Evolutionary conservation across 2,329 filamentous ascomycete species (phyloP).

Genomic region (Harringtonia aguacate): DNA sequence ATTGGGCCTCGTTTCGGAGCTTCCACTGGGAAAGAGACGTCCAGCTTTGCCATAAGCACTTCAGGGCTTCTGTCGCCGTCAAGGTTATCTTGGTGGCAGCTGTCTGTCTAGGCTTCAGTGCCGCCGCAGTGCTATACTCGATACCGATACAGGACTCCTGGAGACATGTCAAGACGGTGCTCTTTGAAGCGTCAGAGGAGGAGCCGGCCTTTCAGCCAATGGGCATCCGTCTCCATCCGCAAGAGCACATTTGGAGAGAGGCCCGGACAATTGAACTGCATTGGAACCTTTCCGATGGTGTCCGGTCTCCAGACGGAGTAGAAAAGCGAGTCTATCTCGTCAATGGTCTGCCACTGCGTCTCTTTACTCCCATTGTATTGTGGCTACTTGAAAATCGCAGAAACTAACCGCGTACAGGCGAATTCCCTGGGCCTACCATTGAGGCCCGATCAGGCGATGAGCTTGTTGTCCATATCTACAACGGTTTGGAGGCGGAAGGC

Average conservation of each 20-base stretch:
- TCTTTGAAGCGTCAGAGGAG: no score
- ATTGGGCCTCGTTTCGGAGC: no score
- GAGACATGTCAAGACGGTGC: no score
- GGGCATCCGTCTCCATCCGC: not conserved
- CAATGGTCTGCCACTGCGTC: not conserved
- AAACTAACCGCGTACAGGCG: not conserved
- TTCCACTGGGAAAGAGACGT: no score
- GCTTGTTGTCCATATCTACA: constrained; percentile 29
- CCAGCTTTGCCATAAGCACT: no score
- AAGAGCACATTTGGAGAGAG: not conserved
- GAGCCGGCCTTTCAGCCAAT: not conserved
- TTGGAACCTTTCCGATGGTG: not conserved
- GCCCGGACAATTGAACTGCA: not conserved
- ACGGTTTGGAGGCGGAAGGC: constrained; percentile 24
- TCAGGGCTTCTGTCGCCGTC: no score
- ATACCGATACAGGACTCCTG: no score
- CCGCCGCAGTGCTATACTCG: no score
- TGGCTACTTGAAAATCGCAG: not conserved
- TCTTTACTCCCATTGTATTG: no score
- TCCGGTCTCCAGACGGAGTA: constrained; percentile 1
- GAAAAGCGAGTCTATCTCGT: constrained; percentile 1
- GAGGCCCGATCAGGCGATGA: constrained; percentile 34
- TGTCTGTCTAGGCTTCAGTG: no score
- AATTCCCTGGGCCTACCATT: constrained; percentile 36
- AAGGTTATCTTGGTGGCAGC: no score